A percentile compares a stretch with the other conserved stretches of the same genome.
These are phyloP conservation scores for Gracilariopsis chorda DNA, from an alignment of 23 red algal species.

Conservation along the genomic window DNA sequence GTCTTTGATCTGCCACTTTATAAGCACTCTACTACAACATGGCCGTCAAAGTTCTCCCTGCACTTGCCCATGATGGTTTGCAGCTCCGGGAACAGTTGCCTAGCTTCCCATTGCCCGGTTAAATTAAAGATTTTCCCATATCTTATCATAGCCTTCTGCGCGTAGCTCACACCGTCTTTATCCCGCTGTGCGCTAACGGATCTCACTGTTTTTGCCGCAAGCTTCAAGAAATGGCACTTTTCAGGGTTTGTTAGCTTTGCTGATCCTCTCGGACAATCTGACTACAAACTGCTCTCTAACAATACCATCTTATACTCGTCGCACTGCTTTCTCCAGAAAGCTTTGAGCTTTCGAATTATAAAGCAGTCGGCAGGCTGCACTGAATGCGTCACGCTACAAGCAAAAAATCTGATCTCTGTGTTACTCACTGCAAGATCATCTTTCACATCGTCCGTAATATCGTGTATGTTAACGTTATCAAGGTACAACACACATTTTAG, in stretches of 20 bases:
- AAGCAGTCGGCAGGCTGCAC: slow-evolving; percentile 23
- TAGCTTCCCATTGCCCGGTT: neutral
- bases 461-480: neutral
- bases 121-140: neutral
- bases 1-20: neutral
- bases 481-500: neutral
- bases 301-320: neutral
- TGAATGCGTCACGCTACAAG: neutral
- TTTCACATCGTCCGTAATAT: neutral
- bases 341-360: slow-evolving; percentile 11
- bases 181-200: neutral
- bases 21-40: neutral
- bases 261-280: neutral
- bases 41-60: neutral
- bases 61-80: neutral
- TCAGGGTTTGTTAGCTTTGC: neutral
- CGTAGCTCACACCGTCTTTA: neutral
- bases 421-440: neutral
- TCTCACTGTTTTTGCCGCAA: neutral
- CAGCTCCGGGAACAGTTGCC: neutral
- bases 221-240: neutral
- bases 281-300: neutral
- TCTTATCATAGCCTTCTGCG: neutral
- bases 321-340: neutral
- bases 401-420: neutral